Base-by-base conservation (phyloP, 306 rosid species). In the Vicia sativa region DNA sequence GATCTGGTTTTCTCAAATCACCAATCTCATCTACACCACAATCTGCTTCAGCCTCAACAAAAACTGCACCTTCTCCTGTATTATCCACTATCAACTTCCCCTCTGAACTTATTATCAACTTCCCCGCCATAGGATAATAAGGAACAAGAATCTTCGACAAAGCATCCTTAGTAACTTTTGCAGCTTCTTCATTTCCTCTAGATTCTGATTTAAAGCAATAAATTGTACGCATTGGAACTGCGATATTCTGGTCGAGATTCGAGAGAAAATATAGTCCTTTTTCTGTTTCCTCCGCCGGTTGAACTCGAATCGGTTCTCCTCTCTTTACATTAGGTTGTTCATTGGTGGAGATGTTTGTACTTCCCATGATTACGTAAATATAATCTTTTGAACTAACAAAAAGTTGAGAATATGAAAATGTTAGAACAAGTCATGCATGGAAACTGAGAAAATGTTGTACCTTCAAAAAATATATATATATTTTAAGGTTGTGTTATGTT, bases 21-120 rank as follows among this genome's bases (percentile, higher is more conserved):
- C 78, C 78, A 7, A 72, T 45, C 1, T 87, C 78, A 6, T 83
- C 73, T 16, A 90, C 80, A 4, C 39, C 12, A 31, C 84, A 80
- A 65, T 85, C 74, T 5, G 97, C 96, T 82, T 90, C 87, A 23
- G 96, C 99, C 65, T 87, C 97, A 62, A 93, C 92, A 44, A 93
- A 93, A 0, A 86, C 74, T 0, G 92, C 96, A 49, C 99, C 99
- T 19, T 90, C 95, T 26, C 81, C 91, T 1, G 78, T 78, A 67
- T 89, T 83, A 25, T 88, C 84, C 74, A 93, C 95, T 14, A 88
- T 90, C 68, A 93, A 80, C 75, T 93, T 90, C 53, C 85, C 88
- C 62, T 93, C 92, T 2, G 84, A 2, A 77, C 97, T 85, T 54
- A 90, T 62, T 3, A 16, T 55, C 38, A 90, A 70, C 42, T 74